Base-by-base conservation (phyloP, 1,284 basidiomycete species). In the Porphyrellus sp. region DNA sequence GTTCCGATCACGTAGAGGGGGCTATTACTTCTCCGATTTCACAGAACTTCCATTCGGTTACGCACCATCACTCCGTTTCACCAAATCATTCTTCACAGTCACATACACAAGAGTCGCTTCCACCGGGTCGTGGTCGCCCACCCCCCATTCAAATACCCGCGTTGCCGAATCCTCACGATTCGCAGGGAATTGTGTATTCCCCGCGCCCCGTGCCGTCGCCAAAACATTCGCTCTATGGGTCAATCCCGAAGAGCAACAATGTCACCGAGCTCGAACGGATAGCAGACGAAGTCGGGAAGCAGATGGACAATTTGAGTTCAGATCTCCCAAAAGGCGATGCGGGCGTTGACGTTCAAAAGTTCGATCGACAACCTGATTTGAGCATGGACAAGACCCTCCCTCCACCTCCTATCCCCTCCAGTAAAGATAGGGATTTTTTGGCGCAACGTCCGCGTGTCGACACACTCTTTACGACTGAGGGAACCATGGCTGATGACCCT, bases 211-310 rank as follows among this genome's bases (percentile, higher is more conserved):
- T 64, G 1, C 57, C 63, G 11, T 67, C 65, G 15, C 65, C 65
- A 31, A 70, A 63, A 28, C 67, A 56, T 43, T 66, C 68, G 0
- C 58, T 58, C 11, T 75, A 51, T 66, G 73, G n/a, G 58, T 74
- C 57, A 63, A 63, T 47, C 61, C 67, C 72, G 20, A 83, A 77
- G 70, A 83, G 80, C 59, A 76, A 80, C 46, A 72, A 79, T 21
- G 85, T 90, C 8, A 78, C 79, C 54, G 72, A 76, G 53, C 72
- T 89, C 44, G 87, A 89, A 68, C 76, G 77, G 62, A 80, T 90
- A 72, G 87, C 83, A 1, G 83, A 80, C 30, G 77, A 77, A 51
- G 79, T 78, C 3, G 73, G 66, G 16, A 69, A 59, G 59, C 67
- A 69, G 52, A 70, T 62, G 6, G 59, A 55, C 13, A 72, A 80